Evolutionary conservation across 345 rosid genomes (phyloP), one percentile per base, ranked within the genome.

Genomic region (Eucalyptus globulus): DNA sequence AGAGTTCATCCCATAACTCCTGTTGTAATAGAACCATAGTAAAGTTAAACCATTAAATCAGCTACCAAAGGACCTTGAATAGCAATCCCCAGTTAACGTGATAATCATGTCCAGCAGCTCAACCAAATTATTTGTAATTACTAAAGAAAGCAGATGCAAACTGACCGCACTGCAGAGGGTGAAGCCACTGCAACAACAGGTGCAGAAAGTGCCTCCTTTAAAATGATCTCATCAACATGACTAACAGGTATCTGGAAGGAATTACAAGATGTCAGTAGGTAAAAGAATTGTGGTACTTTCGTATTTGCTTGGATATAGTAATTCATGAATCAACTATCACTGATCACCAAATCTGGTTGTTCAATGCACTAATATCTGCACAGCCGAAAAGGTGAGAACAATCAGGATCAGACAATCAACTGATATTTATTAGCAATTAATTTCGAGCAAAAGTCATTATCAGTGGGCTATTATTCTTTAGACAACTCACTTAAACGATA

Each of bases 131-230:
- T 40, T 37, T 21, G 85, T 40, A 22, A 76, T 76, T 76, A 2
- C 47, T 76, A 24, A 76, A 76, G 27, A 76, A 76, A 76, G 85
- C 85, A 76, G 85, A 76, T 40, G 47, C 47, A 76, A 76, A 89
- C 92, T 89, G 85, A 98, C 99, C 92, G 88, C 67, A 96, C 87
- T 89, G 99, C 95, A 87, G 98, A 98, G 93, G 99, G 99, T 72
- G 99, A 97, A 90, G 98, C 99, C 90, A 97, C 96, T 34, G 99
- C 94, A 88, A 95, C 92, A 88, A 98, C 98, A 45, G 98, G 96
- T 65, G 93, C 94, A 91, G 92, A 94, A 83, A 95, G 89, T 89
- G 98, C 99, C 92, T 92, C 92, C 93, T 94, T 90, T 62, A 97
- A 91, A 86, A 95, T 91, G 80, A 87, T 89, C 87, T 89, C 90